These are phyloP conservation scores for Papiliotrema laurentii DNA, from an alignment of 1,284 basidiomycete genomes.

Conservation along the genomic window DNA sequence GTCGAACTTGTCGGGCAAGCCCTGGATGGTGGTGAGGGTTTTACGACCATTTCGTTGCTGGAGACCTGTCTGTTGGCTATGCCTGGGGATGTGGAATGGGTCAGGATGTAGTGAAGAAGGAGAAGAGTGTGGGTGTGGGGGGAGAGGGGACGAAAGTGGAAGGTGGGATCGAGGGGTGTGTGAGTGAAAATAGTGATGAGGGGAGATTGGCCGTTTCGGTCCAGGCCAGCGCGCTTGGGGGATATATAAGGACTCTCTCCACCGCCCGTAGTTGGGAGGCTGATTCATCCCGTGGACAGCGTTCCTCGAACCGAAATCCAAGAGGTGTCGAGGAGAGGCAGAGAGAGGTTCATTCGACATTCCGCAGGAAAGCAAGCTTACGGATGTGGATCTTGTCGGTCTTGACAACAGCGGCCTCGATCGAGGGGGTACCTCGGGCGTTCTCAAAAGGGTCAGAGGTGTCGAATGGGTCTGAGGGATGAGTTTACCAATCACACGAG, in stretches of 20 bases:
- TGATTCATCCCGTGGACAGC: no score
- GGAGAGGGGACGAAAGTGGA: not conserved
- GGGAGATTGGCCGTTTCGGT: not conserved
- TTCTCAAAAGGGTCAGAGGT: constrained; percentile 73
- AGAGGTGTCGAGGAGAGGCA: no score
- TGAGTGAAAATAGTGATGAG: not conserved
- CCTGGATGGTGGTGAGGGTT: constrained; percentile 97
- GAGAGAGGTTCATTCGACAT: not conserved
- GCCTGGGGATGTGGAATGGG: no score
- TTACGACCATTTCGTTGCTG: constrained; percentile 99
- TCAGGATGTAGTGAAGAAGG: not conserved
- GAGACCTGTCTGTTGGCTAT: constrained; percentile 53
- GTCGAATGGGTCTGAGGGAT: constrained; percentile 90
- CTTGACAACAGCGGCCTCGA: constrained; percentile 71
- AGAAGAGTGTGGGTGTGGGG: not conserved
- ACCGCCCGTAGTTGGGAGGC: no score
- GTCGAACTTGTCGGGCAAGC: constrained; percentile 93
- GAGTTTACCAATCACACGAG: no score
- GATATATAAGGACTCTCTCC: no score
- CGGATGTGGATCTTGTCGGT: constrained; percentile 90
- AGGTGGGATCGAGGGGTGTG: not conserved
- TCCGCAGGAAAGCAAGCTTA: constrained; percentile 28
- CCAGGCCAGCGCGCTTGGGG: not conserved
- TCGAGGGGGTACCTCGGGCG: constrained; percentile 51
- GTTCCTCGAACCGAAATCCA: no score